Evolutionary conservation across 1,284 basidiomycete species (phyloP).

Genomic region (Rhizoctonia solani): DNA sequence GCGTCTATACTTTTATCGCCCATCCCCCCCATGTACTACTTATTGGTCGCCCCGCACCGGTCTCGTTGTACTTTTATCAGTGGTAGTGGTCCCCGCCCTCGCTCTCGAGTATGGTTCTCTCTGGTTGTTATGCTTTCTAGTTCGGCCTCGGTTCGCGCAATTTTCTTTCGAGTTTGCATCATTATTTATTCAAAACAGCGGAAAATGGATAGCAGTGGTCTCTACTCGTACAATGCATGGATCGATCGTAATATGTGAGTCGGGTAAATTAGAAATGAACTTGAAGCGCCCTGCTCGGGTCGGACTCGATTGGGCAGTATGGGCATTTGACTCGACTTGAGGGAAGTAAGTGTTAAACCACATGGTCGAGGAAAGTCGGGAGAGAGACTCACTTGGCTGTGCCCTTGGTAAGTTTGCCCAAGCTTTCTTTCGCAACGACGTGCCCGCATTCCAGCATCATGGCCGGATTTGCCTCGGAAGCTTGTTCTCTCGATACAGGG

Average conservation of each 20-base stretch:
- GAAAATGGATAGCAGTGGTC: not conserved
- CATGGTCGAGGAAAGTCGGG: not conserved
- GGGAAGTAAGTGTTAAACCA: conserved; percentile 20
- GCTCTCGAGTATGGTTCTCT: not conserved
- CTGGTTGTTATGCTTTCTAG: not conserved
- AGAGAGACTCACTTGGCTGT: conserved; percentile 65
- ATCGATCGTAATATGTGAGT: not conserved
- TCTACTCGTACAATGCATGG: conserved; percentile 12
- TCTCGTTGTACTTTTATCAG: conserved; percentile 3
- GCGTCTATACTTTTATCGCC: not conserved
- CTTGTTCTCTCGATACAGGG: conserved; percentile 96
- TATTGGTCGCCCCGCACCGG: not conserved
- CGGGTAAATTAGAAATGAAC: conserved; percentile 65
- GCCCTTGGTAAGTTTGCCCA: conserved; percentile 83
- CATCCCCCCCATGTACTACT: conserved; percentile 33
- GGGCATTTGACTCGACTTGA: conserved; percentile 82
- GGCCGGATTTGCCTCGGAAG: conserved; percentile 90
- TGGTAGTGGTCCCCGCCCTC: not conserved
- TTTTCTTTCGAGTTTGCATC: not conserved
- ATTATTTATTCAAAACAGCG: conserved; percentile 28
- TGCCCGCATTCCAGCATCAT: conserved; percentile 98
- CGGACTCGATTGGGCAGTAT: conserved; percentile 83
- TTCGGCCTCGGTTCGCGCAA: not conserved
- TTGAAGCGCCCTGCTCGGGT: conserved; percentile 59
- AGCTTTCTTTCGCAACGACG: conserved; percentile 86